Evolutionary conservation across 2,329 filamentous ascomycete genomes (phyloP).

Genomic region (Rutstroemia sp.): DNA sequence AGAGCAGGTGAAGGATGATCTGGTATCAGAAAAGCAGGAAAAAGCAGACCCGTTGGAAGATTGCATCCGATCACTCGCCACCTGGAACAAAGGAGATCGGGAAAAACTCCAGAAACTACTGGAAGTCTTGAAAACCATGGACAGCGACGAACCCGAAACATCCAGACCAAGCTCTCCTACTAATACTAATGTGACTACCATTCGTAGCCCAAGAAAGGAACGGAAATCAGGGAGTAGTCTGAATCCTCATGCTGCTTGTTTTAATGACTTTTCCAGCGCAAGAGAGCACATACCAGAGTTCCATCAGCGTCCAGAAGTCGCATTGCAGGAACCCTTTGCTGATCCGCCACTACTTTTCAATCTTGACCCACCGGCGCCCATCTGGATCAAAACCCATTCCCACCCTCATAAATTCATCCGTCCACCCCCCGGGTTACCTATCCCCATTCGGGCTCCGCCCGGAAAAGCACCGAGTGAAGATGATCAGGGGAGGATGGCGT

Average conservation of each 20-base stretch:
- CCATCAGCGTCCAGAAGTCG: background rate
- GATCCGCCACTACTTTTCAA: background rate
- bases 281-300: no score
- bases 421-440: background rate
- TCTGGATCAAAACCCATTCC: background rate
- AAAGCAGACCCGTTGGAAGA: slow-evolving; percentile 3
- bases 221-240: slow-evolving; percentile 4
- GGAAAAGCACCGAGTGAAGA: slow-evolving; percentile 6
- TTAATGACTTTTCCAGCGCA: slow-evolving; percentile 4
- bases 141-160: background rate
- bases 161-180: background rate
- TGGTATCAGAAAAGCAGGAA: background rate
- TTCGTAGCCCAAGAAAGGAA: background rate
- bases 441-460: background rate
- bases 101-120: slow-evolving; percentile 16
- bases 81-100: slow-evolving; percentile 16
- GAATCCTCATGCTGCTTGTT: slow-evolving; percentile 18
- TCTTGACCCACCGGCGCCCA: background rate
- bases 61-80: slow-evolving; percentile 12
- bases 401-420: background rate
- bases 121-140: slow-evolving; percentile 15
- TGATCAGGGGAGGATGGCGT: slow-evolving; percentile 19
- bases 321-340: background rate
- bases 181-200: background rate
- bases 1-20: background rate